Percentiles rank a stretch among this genome's conserved stretches.
These are phyloP conservation scores for Ceratobasidium sp. DNA, from an alignment of 1,284 basidiomycete species.

Conservation along the genomic window DNA sequence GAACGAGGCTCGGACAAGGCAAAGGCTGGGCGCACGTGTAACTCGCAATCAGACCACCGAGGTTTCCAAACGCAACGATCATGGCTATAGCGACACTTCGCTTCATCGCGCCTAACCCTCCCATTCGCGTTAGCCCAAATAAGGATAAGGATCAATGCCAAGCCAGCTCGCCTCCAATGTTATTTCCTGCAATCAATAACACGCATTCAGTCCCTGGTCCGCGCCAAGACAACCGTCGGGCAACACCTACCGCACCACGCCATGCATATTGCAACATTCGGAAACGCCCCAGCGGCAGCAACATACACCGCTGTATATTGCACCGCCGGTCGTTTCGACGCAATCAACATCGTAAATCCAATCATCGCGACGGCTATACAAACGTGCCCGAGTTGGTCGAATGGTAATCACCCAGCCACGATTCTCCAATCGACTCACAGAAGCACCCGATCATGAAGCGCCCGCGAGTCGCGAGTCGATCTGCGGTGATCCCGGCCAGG, in stretches of 20 bases:
- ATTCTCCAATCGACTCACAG: slow-evolving; percentile 22
- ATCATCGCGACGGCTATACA: slow-evolving; percentile 50
- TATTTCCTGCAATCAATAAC: slow-evolving; percentile 50
- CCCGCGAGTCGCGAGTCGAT: slow-evolving; percentile 42
- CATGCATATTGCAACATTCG: slow-evolving; percentile 54
- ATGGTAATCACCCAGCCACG: neutral
- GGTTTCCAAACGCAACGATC: slow-evolving; percentile 53
- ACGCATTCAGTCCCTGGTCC: neutral
- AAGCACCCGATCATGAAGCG: slow-evolving; percentile 42
- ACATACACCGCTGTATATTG: slow-evolving; percentile 56
- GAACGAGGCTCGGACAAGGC: neutral
- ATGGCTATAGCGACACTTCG: slow-evolving; percentile 54
- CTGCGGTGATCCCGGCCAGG: slow-evolving; percentile 50
- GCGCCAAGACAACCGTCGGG: neutral
- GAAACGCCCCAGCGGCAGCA: slow-evolving; percentile 55
- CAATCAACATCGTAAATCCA: slow-evolving; percentile 53
- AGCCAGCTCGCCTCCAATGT: slow-evolving; percentile 52
- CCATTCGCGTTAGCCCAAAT: neutral
- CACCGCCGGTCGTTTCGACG: slow-evolving; percentile 50
- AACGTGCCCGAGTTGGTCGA: slow-evolving; percentile 15
- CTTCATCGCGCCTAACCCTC: slow-evolving; percentile 50
- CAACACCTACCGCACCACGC: slow-evolving; percentile 51
- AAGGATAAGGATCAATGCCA: neutral
- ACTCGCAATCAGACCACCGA: slow-evolving; percentile 53
- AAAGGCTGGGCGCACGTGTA: slow-evolving; percentile 50